These are phyloP conservation scores for Colletotrichum sp. DNA, from an alignment of 2,329 filamentous ascomycete species.

Conservation along the genomic window DNA sequence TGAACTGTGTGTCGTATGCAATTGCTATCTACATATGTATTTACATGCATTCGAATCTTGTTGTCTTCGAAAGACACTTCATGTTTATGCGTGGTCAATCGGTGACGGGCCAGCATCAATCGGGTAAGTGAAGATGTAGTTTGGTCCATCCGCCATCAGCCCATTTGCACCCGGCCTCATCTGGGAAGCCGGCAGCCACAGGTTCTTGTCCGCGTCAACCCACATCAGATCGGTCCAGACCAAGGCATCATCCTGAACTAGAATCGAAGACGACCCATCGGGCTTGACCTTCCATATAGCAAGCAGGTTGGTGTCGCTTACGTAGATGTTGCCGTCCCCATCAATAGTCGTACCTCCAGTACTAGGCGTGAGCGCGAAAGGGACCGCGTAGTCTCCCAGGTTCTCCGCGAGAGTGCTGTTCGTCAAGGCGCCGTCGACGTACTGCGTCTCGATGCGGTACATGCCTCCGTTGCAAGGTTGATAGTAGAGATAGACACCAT, in stretches of 20 bases:
- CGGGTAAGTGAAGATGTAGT: background rate
- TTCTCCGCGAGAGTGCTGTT: background rate
- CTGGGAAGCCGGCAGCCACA: conserved; percentile 1
- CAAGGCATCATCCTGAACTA: background rate
- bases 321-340: background rate
- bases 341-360: background rate
- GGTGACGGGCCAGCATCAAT: background rate
- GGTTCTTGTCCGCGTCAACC: background rate
- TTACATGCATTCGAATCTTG: background rate
- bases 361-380: background rate
- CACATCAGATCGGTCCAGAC: conserved; percentile 3
- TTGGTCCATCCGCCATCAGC: background rate
- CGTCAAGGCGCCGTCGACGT: background rate
- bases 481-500: background rate
- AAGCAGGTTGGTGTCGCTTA: background rate
- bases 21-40: background rate
- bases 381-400: background rate
- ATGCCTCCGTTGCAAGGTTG: conserved; percentile 6
- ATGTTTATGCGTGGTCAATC: background rate
- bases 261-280: background rate
- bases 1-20: background rate
- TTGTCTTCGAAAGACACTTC: accelerated
- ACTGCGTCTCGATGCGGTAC: background rate
- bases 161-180: background rate
- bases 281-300: background rate